Evolutionary conservation across 164 flowering plant species (phyloP).

Genomic region (Annona cherimola): DNA sequence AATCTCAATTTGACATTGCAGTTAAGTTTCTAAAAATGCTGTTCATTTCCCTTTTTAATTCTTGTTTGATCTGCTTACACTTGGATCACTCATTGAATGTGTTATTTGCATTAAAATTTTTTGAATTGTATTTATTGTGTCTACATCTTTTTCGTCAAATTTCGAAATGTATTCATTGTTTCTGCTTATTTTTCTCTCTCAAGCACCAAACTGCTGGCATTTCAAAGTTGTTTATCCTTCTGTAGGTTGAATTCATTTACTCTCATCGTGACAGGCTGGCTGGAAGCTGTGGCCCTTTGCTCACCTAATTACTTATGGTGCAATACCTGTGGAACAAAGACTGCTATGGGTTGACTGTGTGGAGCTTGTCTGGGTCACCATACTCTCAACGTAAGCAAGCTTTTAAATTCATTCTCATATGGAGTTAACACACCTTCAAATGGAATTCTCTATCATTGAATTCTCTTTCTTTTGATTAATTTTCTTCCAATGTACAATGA

Average conservation of each 20-base stretch:
- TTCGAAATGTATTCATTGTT: too few species aligned
- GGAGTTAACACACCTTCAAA: neutral
- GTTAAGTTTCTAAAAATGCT: neutral
- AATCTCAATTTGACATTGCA: neutral
- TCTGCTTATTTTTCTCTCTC: too few species aligned
- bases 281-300: constrained; percentile 99
- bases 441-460: too few species aligned
- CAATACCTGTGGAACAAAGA: constrained; percentile 87
- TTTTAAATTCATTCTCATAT: neutral
- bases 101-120: neutral
- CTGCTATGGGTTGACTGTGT: constrained; percentile 98
- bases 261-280: constrained; percentile 63
- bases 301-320: constrained; percentile 85
- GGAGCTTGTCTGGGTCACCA: constrained; percentile 96
- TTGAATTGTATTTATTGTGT: neutral
- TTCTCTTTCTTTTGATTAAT: neutral
- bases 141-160: too few species aligned
- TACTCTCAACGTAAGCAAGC: constrained; percentile 77
- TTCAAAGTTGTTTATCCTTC: too few species aligned
- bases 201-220: too few species aligned
- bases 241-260: neutral
- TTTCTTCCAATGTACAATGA: neutral
- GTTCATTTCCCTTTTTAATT: neutral
- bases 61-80: neutral
- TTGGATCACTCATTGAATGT: neutral